These are phyloP conservation scores for Xylaria sp. DNA, from an alignment of 2,329 filamentous ascomycete genomes.

Conservation along the genomic window DNA sequence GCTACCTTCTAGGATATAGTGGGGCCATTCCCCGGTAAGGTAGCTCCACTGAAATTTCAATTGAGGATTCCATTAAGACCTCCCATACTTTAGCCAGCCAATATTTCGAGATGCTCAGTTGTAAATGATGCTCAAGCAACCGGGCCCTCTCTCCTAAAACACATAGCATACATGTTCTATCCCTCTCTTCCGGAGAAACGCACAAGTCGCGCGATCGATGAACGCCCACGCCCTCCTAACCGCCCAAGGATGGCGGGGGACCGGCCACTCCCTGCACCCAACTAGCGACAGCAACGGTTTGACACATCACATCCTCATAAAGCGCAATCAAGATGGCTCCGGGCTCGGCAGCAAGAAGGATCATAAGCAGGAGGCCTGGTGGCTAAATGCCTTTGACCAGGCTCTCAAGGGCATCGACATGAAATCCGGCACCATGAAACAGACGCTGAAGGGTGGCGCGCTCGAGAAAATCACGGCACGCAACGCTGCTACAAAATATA, in stretches of 20 bases:
- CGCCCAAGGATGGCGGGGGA: slow-evolving; percentile 89
- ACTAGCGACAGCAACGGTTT: slow-evolving; percentile 79
- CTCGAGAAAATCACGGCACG: slow-evolving; percentile 63
- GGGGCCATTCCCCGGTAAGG: not conserved
- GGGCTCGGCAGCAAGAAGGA: slow-evolving; percentile 83
- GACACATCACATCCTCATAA: slow-evolving; percentile 82
- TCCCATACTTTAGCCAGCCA: not conserved
- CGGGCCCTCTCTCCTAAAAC: not conserved
- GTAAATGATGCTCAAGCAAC: not conserved
- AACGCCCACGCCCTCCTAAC: slow-evolving; percentile 85
- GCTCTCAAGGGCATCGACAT: slow-evolving; percentile 83
- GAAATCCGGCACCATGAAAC: slow-evolving; percentile 64
- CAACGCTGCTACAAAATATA: slow-evolving; percentile 65
- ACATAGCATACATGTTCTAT: not conserved
- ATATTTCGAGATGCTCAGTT: not conserved
- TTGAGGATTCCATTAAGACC: slow-evolving; percentile 15
- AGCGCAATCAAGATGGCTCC: slow-evolving; percentile 81
- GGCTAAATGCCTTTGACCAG: slow-evolving; percentile 93
- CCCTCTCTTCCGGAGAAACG: not conserved
- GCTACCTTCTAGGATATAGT: not conserved
- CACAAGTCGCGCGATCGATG: slow-evolving; percentile 63
- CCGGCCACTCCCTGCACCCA: slow-evolving; percentile 87
- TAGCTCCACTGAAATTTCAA: slow-evolving; percentile 40
- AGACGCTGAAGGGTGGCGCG: slow-evolving; percentile 65
- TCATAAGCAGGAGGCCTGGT: slow-evolving; percentile 87